Base-by-base conservation (phyloP, 768 basidiomycete genomes). In the Pisolithus sp. region DNA sequence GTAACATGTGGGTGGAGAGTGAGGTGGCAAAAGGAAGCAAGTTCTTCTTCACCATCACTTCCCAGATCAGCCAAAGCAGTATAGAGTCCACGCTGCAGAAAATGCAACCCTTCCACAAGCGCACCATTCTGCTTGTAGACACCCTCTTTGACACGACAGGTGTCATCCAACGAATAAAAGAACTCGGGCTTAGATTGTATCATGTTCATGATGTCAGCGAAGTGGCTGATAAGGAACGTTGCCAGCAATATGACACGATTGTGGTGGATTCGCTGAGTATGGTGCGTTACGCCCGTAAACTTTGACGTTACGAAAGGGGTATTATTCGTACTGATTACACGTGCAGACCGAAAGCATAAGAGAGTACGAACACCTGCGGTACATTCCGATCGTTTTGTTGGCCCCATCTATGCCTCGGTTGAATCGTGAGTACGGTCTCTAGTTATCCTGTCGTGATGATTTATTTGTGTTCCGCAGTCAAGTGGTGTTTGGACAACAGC, bases 1-100 rank as follows among this genome's bases (percentile, higher is more conserved):
- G 96, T 43, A 91, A 95, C 62, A 90, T 99, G 78, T 99, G 96
- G 96, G 96, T 99, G 20, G 91, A 96, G 71, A 89, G 86, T 55
- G 93, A 95, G 67, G 89, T 95, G 53, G 79, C 87, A 43, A 87
- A 90, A 59, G 96, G 96, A 24, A 89, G 85, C 73, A 86, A 85
- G 69, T 95, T 97, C 80, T 95, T 89, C 81, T 98, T 98, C 76
- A 94, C 93, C 24, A 92, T 94, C 71, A 85, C 85, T 5, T 92
- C 86, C 23, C 86, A 87, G 69, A 85, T 91, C 61, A 85, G 82
- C 57, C 81, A 82, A 51, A 80, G 81, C 59, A 77, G 85, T 10
- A 76, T 88, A 65, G 92, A 93, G 49, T 75, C 72, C 53, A 86
- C 83, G 23, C 72, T 86, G 26, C 66, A 75, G 42, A 92, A 91